A percentile compares a stretch with the other conserved stretches of the same genome.
These are phyloP conservation scores for Sanghuangporus sanghuang DNA, from an alignment of 1,284 basidiomycete genomes.

Conservation along the genomic window DNA sequence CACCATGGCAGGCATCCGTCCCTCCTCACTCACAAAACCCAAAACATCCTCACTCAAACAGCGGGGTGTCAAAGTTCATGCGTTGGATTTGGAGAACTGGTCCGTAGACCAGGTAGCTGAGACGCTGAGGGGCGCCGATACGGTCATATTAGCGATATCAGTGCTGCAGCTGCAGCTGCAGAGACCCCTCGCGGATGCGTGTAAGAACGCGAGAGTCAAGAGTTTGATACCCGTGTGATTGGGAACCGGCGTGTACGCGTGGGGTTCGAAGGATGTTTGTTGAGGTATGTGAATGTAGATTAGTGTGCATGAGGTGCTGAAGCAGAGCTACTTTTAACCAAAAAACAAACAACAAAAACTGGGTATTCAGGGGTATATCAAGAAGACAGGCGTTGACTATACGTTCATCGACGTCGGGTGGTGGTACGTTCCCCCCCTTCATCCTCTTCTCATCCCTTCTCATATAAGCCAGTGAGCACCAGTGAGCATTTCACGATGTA, in stretches of 20 bases:
- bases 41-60: neutral
- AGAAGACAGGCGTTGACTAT: constrained; percentile 10
- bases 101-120: neutral
- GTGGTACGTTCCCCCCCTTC: constrained; percentile 3
- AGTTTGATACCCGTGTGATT: constrained; percentile 17
- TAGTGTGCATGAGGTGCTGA: too few species aligned
- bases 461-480: neutral
- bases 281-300: neutral
- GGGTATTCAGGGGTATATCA: constrained; percentile 4
- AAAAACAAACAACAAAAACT: too few species aligned
- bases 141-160: constrained; percentile 3
- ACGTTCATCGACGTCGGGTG: constrained; percentile 19
- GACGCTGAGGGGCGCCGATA: constrained; percentile 3
- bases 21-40: constrained; percentile 3
- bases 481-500: neutral
- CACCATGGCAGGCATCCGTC: constrained; percentile 9
- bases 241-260: constrained; percentile 2
- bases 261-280: constrained; percentile 2
- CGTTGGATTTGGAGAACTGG: neutral
- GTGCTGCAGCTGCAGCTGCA: neutral
- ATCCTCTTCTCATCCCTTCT: neutral
- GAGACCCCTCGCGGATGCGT: constrained; percentile 8
- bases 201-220: constrained; percentile 13
- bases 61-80: constrained; percentile 5
- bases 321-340: too few species aligned